Base-by-base conservation (phyloP, 1,284 basidiomycete genomes). In the Moniliella sp. region DNA sequence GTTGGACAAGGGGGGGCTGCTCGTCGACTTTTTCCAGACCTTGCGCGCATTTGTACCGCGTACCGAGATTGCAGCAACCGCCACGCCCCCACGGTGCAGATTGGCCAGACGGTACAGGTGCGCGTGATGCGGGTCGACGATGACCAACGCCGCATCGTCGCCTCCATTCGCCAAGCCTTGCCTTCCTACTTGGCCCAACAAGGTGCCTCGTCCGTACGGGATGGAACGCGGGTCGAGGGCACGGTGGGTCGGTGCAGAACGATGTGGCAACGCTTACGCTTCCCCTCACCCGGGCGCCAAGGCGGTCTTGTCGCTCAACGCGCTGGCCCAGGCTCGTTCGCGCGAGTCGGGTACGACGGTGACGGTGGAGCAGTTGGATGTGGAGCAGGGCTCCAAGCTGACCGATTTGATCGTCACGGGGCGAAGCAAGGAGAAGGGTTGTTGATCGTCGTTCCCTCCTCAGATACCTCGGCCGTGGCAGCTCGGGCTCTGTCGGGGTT, bases 251-350 rank as follows among this genome's bases (percentile, higher is more conserved):
- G 7, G 41, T 58, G 17, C 51, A 48, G 29, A 41, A 50, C 16
- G 57, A 52, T 29, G 48, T 57, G 9, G 50, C 51, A 14, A 45
- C 57, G n/a, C 33, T 56, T 14, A 34, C 41, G 33, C 36, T 61
- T 2, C 43, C 46, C 30, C 57, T 54, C 5, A 73, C 70, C 8
- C 30, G 25, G 68, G 73, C 44, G 69, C 78, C 27, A 74, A 74
- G 16, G 84, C 81, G 0, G 67, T 94, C 11, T 64, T 94, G 11
- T 83, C 84, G 2, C 66, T 88, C 30, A 75, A 75, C 48, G 79
- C 81, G 44, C 66, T 94, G 28, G 82, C 86, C n/a, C 79, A 80
- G 44, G 71, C n/a, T n/a, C n/a, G n/a, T n/a, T n/a, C n/a, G n/a
- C n/a, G n/a, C n/a, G n/a, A n/a, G n/a, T n/a, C n/a, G n/a, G n/a